phyloP scores from a whole-genome alignment of 768 basidiomycete genomes.

The Lentinula lateritia region DNA sequence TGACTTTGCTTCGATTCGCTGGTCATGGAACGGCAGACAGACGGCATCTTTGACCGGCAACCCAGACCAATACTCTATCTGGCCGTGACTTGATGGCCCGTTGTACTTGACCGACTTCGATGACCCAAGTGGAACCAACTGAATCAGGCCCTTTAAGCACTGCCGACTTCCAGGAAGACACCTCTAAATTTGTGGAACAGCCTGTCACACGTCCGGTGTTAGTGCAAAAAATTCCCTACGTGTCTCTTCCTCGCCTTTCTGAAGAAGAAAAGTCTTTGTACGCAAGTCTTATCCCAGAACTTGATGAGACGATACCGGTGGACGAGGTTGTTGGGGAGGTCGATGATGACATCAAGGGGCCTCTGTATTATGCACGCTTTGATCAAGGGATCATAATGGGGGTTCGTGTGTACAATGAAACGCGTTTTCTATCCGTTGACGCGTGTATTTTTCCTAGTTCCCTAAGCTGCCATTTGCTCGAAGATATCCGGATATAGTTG shows the following conservation, averaged over 20 bases:
- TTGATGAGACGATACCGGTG: slow-evolving; percentile 20
- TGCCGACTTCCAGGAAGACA: not conserved
- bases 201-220: slow-evolving; percentile 26
- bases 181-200: not conserved
- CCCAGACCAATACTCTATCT: too few relatives aligned
- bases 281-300: slow-evolving; percentile 25
- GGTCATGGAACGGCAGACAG: too few relatives aligned
- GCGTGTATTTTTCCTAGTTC: slow-evolving; percentile 34
- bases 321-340: slow-evolving; percentile 59
- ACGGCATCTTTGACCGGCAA: too few relatives aligned
- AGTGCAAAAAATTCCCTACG: not conserved
- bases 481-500: slow-evolving; percentile 39
- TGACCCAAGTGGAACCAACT: not conserved
- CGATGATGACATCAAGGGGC: slow-evolving; percentile 21
- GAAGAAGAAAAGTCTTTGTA: slow-evolving; percentile 36
- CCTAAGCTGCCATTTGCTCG: slow-evolving; percentile 30
- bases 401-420: slow-evolving; percentile 29
- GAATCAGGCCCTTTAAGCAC: not conserved
- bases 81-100: too few relatives aligned
- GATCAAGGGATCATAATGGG: slow-evolving; percentile 52
- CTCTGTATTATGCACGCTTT: slow-evolving; percentile 59
- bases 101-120: not conserved
- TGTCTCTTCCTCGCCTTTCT: slow-evolving; percentile 28
- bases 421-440: slow-evolving; percentile 16
- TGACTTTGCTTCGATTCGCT: too few relatives aligned